phyloP scores from a whole-genome alignment of 768 basidiomycete species.

The Holtermannia corniformis region DNA sequence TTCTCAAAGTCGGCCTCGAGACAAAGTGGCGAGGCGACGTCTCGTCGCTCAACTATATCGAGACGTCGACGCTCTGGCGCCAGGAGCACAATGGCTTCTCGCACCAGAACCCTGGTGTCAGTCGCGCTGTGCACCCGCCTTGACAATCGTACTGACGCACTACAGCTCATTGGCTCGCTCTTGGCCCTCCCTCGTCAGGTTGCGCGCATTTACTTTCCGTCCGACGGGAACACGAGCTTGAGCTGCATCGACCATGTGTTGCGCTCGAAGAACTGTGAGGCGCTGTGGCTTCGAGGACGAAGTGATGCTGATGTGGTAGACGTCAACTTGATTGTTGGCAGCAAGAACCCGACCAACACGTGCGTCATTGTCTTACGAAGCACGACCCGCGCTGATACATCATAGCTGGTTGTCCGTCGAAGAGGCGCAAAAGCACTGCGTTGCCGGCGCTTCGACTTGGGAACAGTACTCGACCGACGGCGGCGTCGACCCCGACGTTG shows the following conservation, averaged over 20 bases:
- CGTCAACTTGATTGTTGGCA: constrained; percentile 60
- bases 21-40: constrained; percentile 56
- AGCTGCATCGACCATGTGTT: constrained; percentile 76
- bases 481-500: constrained; percentile 48
- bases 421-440: constrained; percentile 59
- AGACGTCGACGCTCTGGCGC: constrained; percentile 69
- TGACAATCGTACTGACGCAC: not conserved
- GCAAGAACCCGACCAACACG: constrained; percentile 51
- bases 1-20: constrained; percentile 62
- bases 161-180: constrained; percentile 76
- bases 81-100: constrained; percentile 74
- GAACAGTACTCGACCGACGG: constrained; percentile 66
- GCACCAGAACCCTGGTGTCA: constrained; percentile 51
- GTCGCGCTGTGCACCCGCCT: constrained; percentile 2
- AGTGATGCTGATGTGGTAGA: constrained; percentile 13
- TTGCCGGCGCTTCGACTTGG: constrained; percentile 81
- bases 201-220: constrained; percentile 51
- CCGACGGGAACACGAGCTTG: constrained; percentile 81
- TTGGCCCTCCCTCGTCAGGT: constrained; percentile 56
- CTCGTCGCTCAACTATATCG: constrained; percentile 52
- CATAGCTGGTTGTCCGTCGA: constrained; percentile 65
- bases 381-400: constrained; percentile 45
- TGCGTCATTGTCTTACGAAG: constrained; percentile 15
- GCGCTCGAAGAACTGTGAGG: constrained; percentile 65
- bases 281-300: not conserved